Evolutionary conservation across 495 filamentous ascomycete species (phyloP), one percentile per base, ranked within the genome.

Genomic region (Achaetomiella virescens): DNA sequence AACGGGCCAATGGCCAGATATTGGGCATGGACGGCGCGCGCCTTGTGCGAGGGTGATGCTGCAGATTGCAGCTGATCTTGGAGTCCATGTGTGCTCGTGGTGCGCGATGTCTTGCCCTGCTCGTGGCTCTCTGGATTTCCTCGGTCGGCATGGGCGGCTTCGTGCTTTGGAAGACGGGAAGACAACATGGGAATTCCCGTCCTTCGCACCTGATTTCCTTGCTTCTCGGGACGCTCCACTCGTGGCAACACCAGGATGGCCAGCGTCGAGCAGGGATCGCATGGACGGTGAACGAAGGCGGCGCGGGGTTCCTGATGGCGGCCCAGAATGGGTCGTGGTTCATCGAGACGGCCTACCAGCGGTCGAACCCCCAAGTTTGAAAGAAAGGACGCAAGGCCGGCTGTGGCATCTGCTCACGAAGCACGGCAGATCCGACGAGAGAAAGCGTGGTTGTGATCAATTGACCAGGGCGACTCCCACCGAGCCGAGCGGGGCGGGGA

Each of bases 301-400:
- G 27, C 27, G 27, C 27, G 27, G 27, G 27, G 27, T 5, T 31
- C 9, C 27, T 4, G 27, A 31, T 9, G 27, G 27, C 27, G 5
- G 9, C 5, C 27, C 27, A 31, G 27, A 31, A 31, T 9, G 27
- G 27, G 9, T 9, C 4, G 27, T 31, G 27, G 9, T 31, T 9
- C 27, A 31, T 31, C 27, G 27, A 24, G 25, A 15, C 31, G 29
- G 52, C 59, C 58, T 60, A 64, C 60, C 61, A 54, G 46, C 55
- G 37, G n/a, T 14, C 35, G 27, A 31, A 31, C 27, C 27, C 18
- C n/a, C n/a, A 17, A 1, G 35, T 38, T 21, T 12, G 14, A 41
- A 24, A 47, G 38, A 20, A 53, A 44, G 44, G 49, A 31, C 41
- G 50, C 46, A 37, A 24, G n/a, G 21, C 21, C 52, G 48, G 60